Evolutionary conservation across 371 early-diverging fungal genomes (phyloP), one percentile per base, ranked within the genome.

Genomic region (Mortierella sp.): DNA sequence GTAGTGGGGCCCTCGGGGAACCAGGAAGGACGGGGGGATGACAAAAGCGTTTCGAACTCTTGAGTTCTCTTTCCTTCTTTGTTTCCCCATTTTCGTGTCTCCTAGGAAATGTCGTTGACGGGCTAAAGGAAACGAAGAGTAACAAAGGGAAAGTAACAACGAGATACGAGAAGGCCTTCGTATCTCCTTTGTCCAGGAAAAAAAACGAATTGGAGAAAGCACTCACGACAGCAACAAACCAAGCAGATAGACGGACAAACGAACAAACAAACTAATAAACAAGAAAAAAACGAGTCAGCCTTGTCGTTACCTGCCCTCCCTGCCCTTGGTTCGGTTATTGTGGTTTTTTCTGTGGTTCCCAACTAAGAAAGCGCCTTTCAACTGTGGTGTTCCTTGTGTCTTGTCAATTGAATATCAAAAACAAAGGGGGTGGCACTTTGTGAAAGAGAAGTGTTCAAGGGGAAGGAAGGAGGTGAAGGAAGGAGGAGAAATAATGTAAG

Each of bases 261-360:
- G 26, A 3, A 26, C 54, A 19, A 31, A 31, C 11, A 34, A 11
- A 9, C 13, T 28, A n/a, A 1, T 10, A 28, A 28, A 63, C 16
- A 63, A 31, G 14, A 31, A 8, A 6, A 31, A 50, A 3, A 16
- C 10, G 50, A 50, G 50, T 16, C 16, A 16, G 50, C 50, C 50
- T 14, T 3, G 2, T 50, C 50, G 50, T 48, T 48, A 8, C 48
- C 28, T 31, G 28, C 5, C 1, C 8, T 19, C 31, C 26, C 6
- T 34, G 68, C 24, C 24, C 42, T 60, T 55, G 55, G 55, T n/a
- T 55, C 24, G 38, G 65, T 10, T 42, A 3, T 42, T 65, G 68
- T 65, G 68, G 68, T 65, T 65, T 21, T 65, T 65, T 21, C 34
- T 31, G 63, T 63, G 63, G 31, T 65, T 42, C 65, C 8, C 38